These are phyloP conservation scores for Phytophthora ramorum DNA, from an alignment of 352 stramenopile genomes.

Conservation along the genomic window DNA sequence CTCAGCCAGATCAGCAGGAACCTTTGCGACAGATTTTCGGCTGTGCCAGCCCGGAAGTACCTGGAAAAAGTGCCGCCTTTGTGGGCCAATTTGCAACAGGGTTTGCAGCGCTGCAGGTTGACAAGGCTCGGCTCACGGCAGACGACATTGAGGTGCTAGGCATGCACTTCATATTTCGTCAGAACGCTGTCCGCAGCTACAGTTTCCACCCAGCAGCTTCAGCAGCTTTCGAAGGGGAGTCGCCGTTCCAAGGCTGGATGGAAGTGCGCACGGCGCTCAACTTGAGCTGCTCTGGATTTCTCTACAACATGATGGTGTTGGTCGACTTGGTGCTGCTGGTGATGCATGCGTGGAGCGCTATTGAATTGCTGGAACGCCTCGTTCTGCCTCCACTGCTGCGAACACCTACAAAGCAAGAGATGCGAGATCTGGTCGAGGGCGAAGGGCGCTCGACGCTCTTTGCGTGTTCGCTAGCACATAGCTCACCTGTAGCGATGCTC, in stretches of 20 bases:
- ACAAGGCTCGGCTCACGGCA: conserved; percentile 55
- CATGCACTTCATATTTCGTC: conserved; percentile 49
- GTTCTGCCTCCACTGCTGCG: conserved; percentile 25
- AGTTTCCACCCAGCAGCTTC: conserved; percentile 13
- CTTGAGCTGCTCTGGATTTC: conserved; percentile 53
- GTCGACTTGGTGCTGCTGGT: conserved; percentile 39
- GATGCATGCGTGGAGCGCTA: conserved; percentile 38
- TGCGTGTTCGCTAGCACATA: conserved; percentile 53
- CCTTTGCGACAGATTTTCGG: conserved; percentile 43
- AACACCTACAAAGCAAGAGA: conserved; percentile 26
- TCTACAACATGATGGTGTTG: conserved; percentile 57
- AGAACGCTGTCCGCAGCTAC: conserved; percentile 49
- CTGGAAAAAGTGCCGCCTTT: conserved; percentile 40
- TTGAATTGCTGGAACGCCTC: conserved; percentile 34
- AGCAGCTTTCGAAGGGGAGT: background rate
- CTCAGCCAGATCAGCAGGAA: background rate
- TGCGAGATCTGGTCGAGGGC: conserved; percentile 22
- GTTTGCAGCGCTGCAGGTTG: conserved; percentile 39
- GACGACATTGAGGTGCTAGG: conserved; percentile 51
- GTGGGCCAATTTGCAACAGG: conserved; percentile 42
- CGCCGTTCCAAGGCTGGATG: conserved; percentile 19
- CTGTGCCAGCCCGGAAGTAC: conserved; percentile 39
- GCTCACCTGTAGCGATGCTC: conserved; percentile 40
- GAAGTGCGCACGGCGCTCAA: conserved; percentile 44
- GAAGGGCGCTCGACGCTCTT: conserved; percentile 39